A percentile compares a stretch with the other conserved stretches of the same genome.
These are phyloP conservation scores for Aureobasidium leucospermi DNA, from an alignment of 2,329 filamentous ascomycete species.

Conservation along the genomic window DNA sequence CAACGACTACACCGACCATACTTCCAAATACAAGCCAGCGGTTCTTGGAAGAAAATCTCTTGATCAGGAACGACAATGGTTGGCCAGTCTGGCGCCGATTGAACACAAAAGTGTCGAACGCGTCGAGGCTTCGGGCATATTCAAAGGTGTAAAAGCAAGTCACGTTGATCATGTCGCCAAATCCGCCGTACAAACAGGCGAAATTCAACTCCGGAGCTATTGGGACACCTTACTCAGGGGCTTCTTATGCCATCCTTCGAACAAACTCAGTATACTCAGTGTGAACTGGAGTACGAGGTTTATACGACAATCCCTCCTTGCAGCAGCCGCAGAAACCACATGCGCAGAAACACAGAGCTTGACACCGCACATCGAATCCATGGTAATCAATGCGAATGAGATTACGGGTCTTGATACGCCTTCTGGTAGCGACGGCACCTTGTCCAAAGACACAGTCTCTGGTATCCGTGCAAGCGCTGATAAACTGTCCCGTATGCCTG, in stretches of 20 bases:
- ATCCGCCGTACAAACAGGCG: slow-evolving; percentile 24
- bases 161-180: slow-evolving; percentile 25
- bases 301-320: slow-evolving; percentile 26
- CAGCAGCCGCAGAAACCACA: not conserved
- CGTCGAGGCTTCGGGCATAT: slow-evolving; percentile 33
- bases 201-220: slow-evolving; percentile 31
- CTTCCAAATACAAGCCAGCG: slow-evolving; percentile 24
- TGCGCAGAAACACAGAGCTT: not conserved
- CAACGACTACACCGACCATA: slow-evolving; percentile 31
- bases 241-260: slow-evolving; percentile 11
- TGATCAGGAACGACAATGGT: slow-evolving; percentile 30
- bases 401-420: slow-evolving; percentile 24
- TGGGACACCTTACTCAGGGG: slow-evolving; percentile 29
- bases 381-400: slow-evolving; percentile 29
- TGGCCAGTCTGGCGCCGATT: slow-evolving; percentile 30
- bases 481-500: slow-evolving; percentile 29
- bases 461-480: slow-evolving; percentile 33
- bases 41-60: slow-evolving; percentile 25
- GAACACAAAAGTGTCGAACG: slow-evolving; percentile 36
- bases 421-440: slow-evolving; percentile 22
- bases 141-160: slow-evolving; percentile 28
- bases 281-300: slow-evolving; percentile 43
- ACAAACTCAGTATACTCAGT: slow-evolving; percentile 32
- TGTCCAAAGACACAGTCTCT: slow-evolving; percentile 21
- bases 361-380: slow-evolving; percentile 12